Conservation (phyloP, 1,284 basidiomycete genomes). For the Polyporus tsugae region DNA sequence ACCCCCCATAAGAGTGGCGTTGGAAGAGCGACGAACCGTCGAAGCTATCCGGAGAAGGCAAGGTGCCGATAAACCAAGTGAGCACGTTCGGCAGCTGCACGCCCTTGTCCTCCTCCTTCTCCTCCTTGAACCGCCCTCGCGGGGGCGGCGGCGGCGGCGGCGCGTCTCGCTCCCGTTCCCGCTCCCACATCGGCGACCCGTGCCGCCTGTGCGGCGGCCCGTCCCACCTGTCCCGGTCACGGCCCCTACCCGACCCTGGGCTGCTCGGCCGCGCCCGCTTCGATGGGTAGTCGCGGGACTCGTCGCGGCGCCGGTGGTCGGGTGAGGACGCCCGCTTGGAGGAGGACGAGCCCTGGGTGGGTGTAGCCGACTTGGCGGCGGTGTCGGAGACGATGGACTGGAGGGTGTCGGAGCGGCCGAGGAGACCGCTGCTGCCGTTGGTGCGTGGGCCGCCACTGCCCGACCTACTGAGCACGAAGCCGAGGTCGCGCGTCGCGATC, state of each 20-base stretch:
- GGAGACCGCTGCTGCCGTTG: slow-evolving; percentile 37
- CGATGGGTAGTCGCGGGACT: slow-evolving; percentile 50
- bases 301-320: slow-evolving; percentile 55
- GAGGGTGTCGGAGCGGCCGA: slow-evolving; percentile 59
- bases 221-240: slow-evolving; percentile 53
- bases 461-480: slow-evolving; percentile 59
- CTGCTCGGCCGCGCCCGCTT: slow-evolving; percentile 65
- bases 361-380: slow-evolving; percentile 33
- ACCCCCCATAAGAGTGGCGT: slow-evolving; percentile 18
- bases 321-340: slow-evolving; percentile 60
- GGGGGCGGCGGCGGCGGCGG: slow-evolving; percentile 50
- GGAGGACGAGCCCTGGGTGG: slow-evolving; percentile 18
- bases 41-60: slow-evolving; percentile 77
- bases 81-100: slow-evolving; percentile 73
- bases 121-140: slow-evolving; percentile 52
- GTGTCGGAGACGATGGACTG: slow-evolving; percentile 48
- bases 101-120: slow-evolving; percentile 63
- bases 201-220: slow-evolving; percentile 54
- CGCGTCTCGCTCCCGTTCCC: slow-evolving; percentile 50
- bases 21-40: slow-evolving; percentile 71
- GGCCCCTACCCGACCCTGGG: slow-evolving; percentile 59
- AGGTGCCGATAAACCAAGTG: slow-evolving; percentile 81
- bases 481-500: slow-evolving; percentile 90
- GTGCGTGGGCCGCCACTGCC: slow-evolving; percentile 33
- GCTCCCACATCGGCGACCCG: slow-evolving; percentile 58